These are phyloP conservation scores for Ambrosiella beaveri DNA, from an alignment of 2,329 filamentous ascomycete genomes.

Conservation along the genomic window DNA sequence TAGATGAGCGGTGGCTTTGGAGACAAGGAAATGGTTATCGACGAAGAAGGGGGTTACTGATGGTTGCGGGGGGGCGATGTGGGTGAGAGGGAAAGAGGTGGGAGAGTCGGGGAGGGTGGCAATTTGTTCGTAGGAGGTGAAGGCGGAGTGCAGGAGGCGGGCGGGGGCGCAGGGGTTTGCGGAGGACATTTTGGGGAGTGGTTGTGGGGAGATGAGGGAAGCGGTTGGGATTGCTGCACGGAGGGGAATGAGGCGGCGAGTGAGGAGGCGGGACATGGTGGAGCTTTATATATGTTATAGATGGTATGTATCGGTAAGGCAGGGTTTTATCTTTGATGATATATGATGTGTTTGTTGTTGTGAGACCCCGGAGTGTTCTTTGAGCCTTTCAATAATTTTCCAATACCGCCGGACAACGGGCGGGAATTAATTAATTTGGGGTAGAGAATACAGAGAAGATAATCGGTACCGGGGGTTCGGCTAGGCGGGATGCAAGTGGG, in stretches of 20 bases:
- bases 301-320: neutral
- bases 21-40: constrained; percentile 60
- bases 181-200: constrained; percentile 12
- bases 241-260: neutral
- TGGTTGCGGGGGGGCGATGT: constrained; percentile 51
- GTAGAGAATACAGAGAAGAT: neutral
- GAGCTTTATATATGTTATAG: neutral
- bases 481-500: too few relatives aligned
- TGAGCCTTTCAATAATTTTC: neutral
- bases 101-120: constrained; percentile 35
- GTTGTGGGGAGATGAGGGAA: neutral
- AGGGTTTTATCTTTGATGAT: too few relatives aligned
- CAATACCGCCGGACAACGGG: neutral
- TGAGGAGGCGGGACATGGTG: neutral
- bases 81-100: constrained; percentile 49
- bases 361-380: too few relatives aligned
- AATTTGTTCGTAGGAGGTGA: constrained; percentile 14
- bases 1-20: constrained; percentile 53
- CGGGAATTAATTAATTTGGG: neutral
- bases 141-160: constrained; percentile 32
- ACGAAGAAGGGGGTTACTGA: constrained; percentile 65
- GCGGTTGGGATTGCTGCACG: neutral
- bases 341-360: too few relatives aligned
- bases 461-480: too few relatives aligned
- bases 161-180: constrained; percentile 27